These are phyloP conservation scores for Coemansia sp. DNA, from an alignment of 192 early-diverging fungal species.

Conservation along the genomic window DNA sequence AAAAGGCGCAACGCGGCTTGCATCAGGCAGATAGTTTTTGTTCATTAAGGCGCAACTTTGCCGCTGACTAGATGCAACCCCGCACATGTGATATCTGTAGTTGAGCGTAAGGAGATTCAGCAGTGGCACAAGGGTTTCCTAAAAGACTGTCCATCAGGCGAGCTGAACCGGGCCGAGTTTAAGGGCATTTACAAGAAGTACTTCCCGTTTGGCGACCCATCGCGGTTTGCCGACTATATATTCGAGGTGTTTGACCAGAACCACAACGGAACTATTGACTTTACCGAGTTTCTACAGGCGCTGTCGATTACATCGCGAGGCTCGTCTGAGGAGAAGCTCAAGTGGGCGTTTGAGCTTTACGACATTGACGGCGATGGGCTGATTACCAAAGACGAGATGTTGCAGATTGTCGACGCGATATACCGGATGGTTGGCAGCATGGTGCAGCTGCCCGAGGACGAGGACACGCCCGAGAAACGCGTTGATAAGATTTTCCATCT, in stretches of 20 bases:
- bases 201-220: constrained; percentile 95
- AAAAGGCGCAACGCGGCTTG: too few species aligned
- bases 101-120: constrained; percentile 92
- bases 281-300: constrained; percentile 88
- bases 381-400: constrained; percentile 88
- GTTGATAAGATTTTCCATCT: constrained; percentile 87
- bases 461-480: constrained; percentile 87
- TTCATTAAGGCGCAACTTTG: background rate
- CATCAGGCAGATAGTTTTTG: background rate
- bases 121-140: constrained; percentile 97
- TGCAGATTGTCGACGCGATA: constrained; percentile 88
- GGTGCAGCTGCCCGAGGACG: constrained; percentile 86
- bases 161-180: constrained; percentile 82
- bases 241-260: constrained; percentile 91
- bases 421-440: constrained; percentile 93
- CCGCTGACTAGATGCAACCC: background rate
- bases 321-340: constrained; percentile 78
- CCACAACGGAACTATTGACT: constrained; percentile 87
- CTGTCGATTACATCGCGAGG: constrained; percentile 84
- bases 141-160: constrained; percentile 86
- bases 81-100: constrained; percentile 21
- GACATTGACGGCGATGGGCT: constrained; percentile 88
- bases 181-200: constrained; percentile 93
- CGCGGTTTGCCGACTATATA: constrained; percentile 85
- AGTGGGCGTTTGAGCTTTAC: constrained; percentile 87